A percentile compares a stretch with the other conserved stretches of the same genome.
Conservation (phyloP, 164 flowering plant genomes). For the Nymphaea thermarum region DNA sequence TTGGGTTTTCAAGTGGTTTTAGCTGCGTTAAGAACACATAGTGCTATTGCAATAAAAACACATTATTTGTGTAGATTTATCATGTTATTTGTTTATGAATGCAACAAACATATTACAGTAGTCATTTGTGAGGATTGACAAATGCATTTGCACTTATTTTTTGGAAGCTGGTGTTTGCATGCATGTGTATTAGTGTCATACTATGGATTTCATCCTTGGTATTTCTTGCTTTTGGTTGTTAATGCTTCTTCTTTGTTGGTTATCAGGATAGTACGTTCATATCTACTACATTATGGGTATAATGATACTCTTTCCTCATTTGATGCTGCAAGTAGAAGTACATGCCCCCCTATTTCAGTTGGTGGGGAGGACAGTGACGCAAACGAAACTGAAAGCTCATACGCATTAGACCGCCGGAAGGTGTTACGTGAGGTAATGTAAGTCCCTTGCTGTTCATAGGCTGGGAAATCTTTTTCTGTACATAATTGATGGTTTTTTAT, state of each 20-base stretch:
- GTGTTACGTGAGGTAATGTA: conserved; percentile 64
- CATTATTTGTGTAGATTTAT: too few species aligned
- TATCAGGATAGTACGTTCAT: conserved; percentile 78
- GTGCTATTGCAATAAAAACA: too few species aligned
- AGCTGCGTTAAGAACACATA: too few species aligned
- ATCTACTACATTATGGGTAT: conserved; percentile 88
- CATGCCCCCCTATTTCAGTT: conserved; percentile 45
- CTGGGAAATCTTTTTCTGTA: neutral
- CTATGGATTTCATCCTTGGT: too few species aligned
- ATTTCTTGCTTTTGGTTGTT: conserved; percentile 2
- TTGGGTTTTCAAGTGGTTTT: too few species aligned
- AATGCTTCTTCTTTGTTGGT: neutral
- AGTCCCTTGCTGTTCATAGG: neutral
- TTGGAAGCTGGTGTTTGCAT: too few species aligned
- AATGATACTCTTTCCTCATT: conserved; percentile 77
- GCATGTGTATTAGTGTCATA: too few species aligned
- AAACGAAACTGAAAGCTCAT: conserved; percentile 34
- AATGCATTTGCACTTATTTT: too few species aligned
- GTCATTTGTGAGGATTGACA: too few species aligned
- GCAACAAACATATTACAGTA: too few species aligned
- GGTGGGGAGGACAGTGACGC: conserved; percentile 50
- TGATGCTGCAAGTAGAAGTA: conserved; percentile 58
- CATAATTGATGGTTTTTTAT: neutral
- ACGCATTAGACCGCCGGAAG: conserved; percentile 63
- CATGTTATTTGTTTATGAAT: too few species aligned